Conservation (phyloP, 2,329 filamentous ascomycete genomes). For the Paradendryphiella salina region DNA sequence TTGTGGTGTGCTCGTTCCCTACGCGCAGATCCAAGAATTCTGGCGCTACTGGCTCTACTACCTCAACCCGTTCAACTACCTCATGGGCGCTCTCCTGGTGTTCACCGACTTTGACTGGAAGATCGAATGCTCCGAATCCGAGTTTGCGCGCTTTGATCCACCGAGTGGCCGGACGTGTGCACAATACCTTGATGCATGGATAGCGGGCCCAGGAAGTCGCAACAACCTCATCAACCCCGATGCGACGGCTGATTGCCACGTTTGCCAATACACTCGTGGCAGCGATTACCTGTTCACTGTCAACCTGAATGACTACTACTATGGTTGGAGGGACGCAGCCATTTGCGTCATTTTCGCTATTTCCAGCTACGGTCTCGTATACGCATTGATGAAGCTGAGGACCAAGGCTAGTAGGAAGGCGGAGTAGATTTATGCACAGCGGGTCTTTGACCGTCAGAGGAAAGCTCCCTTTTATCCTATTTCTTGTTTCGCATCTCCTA, state of each 20-base stretch:
- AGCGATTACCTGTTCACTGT: constrained; percentile 63
- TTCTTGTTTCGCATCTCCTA: too few species aligned
- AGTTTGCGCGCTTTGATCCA: constrained; percentile 53
- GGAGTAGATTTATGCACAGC: constrained; percentile 19
- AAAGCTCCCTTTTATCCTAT: too few species aligned
- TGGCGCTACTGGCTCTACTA: constrained; percentile 59
- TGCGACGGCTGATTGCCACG: constrained; percentile 58
- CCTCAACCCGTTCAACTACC: constrained; percentile 51
- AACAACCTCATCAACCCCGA: constrained; percentile 64
- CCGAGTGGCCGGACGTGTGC: constrained; percentile 59
- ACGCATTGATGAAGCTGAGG: constrained; percentile 49
- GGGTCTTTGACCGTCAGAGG: too few species aligned
- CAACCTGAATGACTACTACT: constrained; percentile 63
- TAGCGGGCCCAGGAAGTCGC: constrained; percentile 23
- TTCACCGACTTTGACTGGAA: constrained; percentile 50
- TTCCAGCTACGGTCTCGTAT: constrained; percentile 58
- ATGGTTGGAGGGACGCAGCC: constrained; percentile 68
- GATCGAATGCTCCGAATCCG: constrained; percentile 43
- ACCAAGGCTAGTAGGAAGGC: constrained; percentile 50
- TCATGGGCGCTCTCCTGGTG: constrained; percentile 48
- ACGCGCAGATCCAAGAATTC: constrained; percentile 67
- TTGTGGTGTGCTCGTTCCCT: constrained; percentile 64
- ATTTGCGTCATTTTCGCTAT: constrained; percentile 62
- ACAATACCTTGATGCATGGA: constrained; percentile 50
- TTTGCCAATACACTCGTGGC: constrained; percentile 63